Evolutionary conservation across 2,329 filamentous ascomycete genomes (phyloP).

Genomic region (Claviceps purpurea): DNA sequence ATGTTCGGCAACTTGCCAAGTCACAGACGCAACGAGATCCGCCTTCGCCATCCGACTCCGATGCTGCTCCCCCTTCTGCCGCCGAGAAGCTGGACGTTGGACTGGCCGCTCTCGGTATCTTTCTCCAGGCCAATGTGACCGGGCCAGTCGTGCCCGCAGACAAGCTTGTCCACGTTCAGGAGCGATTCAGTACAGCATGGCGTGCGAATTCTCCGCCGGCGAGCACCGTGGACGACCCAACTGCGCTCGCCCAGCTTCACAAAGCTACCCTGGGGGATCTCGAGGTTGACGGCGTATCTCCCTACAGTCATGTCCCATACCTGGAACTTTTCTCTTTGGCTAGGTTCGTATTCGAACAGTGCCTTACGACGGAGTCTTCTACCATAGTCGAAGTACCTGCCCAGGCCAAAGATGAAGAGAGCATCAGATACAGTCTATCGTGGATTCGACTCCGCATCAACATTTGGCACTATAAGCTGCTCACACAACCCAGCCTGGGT

Average conservation of each 20-base stretch:
- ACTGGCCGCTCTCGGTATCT: constrained; percentile 48
- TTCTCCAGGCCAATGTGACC: constrained; percentile 78
- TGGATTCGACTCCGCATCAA: constrained; percentile 61
- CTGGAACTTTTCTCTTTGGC: constrained; percentile 76
- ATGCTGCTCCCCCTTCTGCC: constrained; percentile 1
- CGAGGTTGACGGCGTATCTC: constrained; percentile 70
- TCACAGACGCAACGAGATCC: neutral
- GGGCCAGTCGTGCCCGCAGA: constrained; percentile 54
- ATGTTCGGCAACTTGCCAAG: constrained; percentile 1
- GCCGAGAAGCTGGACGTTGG: constrained; percentile 16
- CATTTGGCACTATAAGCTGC: constrained; percentile 52
- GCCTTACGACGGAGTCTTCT: constrained; percentile 10
- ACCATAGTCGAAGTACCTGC: constrained; percentile 15
- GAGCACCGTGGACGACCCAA: neutral
- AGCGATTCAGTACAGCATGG: constrained; percentile 28
- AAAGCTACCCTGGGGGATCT: constrained; percentile 53
- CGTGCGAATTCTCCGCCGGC: neutral
- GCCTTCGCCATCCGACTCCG: neutral
- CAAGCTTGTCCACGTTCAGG: constrained; percentile 16
- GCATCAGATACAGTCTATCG: constrained; percentile 32
- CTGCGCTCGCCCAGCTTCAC: constrained; percentile 28
- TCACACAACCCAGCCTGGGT: constrained; percentile 42
- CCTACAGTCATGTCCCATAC: constrained; percentile 72
- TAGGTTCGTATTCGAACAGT: constrained; percentile 29
- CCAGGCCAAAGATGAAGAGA: constrained; percentile 23